A percentile compares a stretch with the other conserved stretches of the same genome.
These are phyloP conservation scores for Ilyonectria mors-panacis DNA, from an alignment of 2,329 filamentous ascomycete genomes.

Conservation along the genomic window DNA sequence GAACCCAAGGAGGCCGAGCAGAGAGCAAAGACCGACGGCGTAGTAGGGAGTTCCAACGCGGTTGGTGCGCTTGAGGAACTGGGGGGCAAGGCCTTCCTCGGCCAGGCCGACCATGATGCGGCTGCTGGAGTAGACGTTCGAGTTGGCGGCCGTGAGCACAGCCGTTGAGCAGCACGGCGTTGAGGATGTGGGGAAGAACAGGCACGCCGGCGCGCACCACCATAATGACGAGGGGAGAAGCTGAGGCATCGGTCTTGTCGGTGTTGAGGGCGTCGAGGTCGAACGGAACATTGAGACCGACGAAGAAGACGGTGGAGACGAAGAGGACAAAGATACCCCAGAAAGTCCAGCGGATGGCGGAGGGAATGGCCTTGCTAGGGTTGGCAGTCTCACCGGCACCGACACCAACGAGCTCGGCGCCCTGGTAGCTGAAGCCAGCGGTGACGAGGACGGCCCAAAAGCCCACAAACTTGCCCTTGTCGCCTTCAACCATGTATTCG, in stretches of 20 bases:
- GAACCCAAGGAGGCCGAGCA: constrained; percentile 76
- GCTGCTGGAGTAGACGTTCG: constrained; percentile 81
- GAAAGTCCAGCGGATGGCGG: constrained; percentile 81
- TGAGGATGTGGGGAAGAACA: constrained; percentile 79
- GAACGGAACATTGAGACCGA: constrained; percentile 79
- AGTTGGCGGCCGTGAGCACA: constrained; percentile 84
- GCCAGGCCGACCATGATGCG: constrained; percentile 78
- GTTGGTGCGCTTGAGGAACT: constrained; percentile 72
- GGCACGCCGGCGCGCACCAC: constrained; percentile 74
- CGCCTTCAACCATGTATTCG: constrained; percentile 68
- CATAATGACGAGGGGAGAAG: constrained; percentile 76
- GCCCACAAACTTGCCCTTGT: constrained; percentile 74
- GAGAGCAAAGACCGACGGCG: constrained; percentile 68
- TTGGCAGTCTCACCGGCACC: constrained; percentile 84
- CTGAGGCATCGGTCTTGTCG: constrained; percentile 69
- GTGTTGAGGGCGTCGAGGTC: constrained; percentile 68
- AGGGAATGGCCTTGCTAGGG: constrained; percentile 79
- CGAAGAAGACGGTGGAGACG: constrained; percentile 75
- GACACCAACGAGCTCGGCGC: constrained; percentile 82
- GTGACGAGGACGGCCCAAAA: constrained; percentile 80
- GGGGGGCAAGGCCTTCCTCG: constrained; percentile 74
- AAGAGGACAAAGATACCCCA: constrained; percentile 82
- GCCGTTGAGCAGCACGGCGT: constrained; percentile 84
- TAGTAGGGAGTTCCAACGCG: constrained; percentile 73
- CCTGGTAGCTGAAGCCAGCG: constrained; percentile 80